Percentiles rank a stretch among this genome's conserved stretches.
Conservation (phyloP, 192 early-diverging fungal genomes). For the Mortierella antarctica region DNA sequence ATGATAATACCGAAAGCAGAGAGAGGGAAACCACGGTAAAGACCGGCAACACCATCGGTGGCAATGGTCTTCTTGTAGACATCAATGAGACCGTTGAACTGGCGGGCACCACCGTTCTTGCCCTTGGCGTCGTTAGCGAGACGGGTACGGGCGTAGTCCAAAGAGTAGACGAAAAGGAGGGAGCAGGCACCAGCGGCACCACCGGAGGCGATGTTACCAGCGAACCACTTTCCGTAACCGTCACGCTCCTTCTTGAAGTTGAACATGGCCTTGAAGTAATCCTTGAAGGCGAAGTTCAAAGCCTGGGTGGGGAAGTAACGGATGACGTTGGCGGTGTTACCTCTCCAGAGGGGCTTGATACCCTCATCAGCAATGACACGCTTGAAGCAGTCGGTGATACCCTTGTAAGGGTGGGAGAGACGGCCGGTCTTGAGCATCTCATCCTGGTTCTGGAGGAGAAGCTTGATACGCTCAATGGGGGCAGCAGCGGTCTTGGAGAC, state of each 20-base stretch:
- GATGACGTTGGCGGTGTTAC: constrained; percentile 97
- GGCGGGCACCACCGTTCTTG: constrained; percentile 87
- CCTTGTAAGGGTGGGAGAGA: constrained; percentile 88
- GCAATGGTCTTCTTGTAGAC: constrained; percentile 88
- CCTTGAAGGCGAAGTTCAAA: constrained; percentile 99
- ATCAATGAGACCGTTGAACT: constrained; percentile 93
- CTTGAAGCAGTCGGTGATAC: constrained; percentile 93
- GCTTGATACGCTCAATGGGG: constrained; percentile 99
- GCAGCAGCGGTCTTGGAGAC: constrained; percentile 99
- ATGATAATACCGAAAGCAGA: constrained; percentile 54
- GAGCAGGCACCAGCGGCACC: constrained; percentile 85
- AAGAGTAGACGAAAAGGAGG: constrained; percentile 92
- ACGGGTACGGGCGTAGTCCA: constrained; percentile 99
- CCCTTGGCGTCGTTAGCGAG: constrained; percentile 90
- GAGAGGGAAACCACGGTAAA: constrained; percentile 86
- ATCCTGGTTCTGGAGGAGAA: constrained; percentile 95
- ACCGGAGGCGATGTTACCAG: constrained; percentile 96
- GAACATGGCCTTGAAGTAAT: constrained; percentile 98
- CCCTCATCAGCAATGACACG: constrained; percentile 93
- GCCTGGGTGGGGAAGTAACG: constrained; percentile 99
- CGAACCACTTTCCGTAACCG: constrained; percentile 90
- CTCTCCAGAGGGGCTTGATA: constrained; percentile 83
- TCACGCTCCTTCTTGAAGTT: constrained; percentile 82
- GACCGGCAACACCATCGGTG: constrained; percentile 90
- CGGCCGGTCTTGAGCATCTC: constrained; percentile 87